Evolutionary conservation across 768 basidiomycete genomes (phyloP).

Genomic region (Suillus ampliporus): DNA sequence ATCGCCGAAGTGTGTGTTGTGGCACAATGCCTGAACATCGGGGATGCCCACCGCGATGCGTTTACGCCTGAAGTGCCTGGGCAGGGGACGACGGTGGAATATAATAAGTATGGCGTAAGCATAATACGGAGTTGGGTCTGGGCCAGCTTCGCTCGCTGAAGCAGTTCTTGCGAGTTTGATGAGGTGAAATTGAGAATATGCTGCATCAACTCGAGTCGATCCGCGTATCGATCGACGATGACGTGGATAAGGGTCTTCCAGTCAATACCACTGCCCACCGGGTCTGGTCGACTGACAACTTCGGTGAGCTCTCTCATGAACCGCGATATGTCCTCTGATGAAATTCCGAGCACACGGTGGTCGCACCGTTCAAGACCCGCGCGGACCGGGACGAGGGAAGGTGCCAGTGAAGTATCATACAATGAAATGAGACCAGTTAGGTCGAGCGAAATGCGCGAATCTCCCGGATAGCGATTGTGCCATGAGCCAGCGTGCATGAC

Average conservation of each 20-base stretch:
- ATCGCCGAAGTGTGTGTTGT: slow-evolving; percentile 33
- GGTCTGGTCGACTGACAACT: slow-evolving; percentile 10
- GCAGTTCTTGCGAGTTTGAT: slow-evolving; percentile 18
- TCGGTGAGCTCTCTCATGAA: slow-evolving; percentile 13
- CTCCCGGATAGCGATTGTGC: slow-evolving; percentile 35
- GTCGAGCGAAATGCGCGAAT: slow-evolving; percentile 29
- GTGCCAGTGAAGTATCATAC: slow-evolving; percentile 30
- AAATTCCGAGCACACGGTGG: slow-evolving; percentile 22
- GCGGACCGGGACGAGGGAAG: slow-evolving; percentile 22
- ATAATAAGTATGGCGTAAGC: slow-evolving; percentile 16
- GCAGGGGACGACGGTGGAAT: slow-evolving; percentile 14
- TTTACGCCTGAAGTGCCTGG: not conserved
- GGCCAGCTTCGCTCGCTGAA: slow-evolving; percentile 11
- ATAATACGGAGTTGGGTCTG: slow-evolving; percentile 29
- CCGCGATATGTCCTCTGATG: slow-evolving; percentile 16
- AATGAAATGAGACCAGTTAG: slow-evolving; percentile 31
- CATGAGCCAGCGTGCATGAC: slow-evolving; percentile 24
- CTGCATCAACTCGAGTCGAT: slow-evolving; percentile 46
- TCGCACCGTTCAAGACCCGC: slow-evolving; percentile 25
- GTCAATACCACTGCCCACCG: slow-evolving; percentile 41
- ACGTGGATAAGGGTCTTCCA: slow-evolving; percentile 47
- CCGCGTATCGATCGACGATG: slow-evolving; percentile 47
- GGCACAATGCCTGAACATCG: slow-evolving; percentile 38
- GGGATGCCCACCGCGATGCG: slow-evolving; percentile 32
- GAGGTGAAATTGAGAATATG: slow-evolving; percentile 37